These are phyloP conservation scores for Vitis hybrid DNA, from an alignment of 177 flowering plant species.

Conservation along the genomic window DNA sequence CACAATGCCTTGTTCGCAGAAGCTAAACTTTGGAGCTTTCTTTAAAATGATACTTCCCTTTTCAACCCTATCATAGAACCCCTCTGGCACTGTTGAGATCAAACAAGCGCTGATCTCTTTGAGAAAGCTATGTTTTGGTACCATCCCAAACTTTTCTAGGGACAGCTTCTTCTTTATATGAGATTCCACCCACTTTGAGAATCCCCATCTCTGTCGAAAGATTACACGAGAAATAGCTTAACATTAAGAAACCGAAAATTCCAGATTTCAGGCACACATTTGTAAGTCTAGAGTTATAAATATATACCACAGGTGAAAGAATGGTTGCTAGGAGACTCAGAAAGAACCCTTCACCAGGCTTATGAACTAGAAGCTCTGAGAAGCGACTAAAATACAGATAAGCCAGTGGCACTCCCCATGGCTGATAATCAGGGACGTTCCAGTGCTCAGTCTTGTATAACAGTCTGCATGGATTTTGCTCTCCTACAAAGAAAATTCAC, in stretches of 20 bases:
- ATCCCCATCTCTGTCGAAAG: constrained; percentile 49
- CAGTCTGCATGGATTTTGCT: constrained; percentile 60
- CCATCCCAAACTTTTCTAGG: constrained; percentile 43
- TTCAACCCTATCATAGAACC: constrained; percentile 51
- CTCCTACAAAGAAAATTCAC: constrained; percentile 29
- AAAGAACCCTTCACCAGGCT: constrained; percentile 66
- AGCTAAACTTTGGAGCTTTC: constrained; percentile 33
- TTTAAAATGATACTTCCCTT: constrained; percentile 53
- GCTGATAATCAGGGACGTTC: constrained; percentile 50
- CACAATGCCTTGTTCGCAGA: constrained; percentile 51
- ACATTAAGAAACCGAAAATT: neutral
- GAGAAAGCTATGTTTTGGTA: constrained; percentile 56
- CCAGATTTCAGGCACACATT: too few relatives aligned
- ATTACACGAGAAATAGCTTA: neutral
- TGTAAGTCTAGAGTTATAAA: neutral
- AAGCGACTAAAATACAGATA: constrained; percentile 55
- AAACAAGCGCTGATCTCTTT: constrained; percentile 37
- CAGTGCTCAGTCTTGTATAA: constrained; percentile 56
- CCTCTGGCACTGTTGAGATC: constrained; percentile 34
- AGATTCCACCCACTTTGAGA: constrained; percentile 51
- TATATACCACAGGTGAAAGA: constrained; percentile 59
- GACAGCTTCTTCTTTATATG: constrained; percentile 35
- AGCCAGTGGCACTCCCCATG: constrained; percentile 58
- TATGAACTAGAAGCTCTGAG: constrained; percentile 61
- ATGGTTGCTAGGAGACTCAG: constrained; percentile 46